Evolutionary conservation across 306 rosid genomes (phyloP).

Genomic region (Prunus armeniaca): DNA sequence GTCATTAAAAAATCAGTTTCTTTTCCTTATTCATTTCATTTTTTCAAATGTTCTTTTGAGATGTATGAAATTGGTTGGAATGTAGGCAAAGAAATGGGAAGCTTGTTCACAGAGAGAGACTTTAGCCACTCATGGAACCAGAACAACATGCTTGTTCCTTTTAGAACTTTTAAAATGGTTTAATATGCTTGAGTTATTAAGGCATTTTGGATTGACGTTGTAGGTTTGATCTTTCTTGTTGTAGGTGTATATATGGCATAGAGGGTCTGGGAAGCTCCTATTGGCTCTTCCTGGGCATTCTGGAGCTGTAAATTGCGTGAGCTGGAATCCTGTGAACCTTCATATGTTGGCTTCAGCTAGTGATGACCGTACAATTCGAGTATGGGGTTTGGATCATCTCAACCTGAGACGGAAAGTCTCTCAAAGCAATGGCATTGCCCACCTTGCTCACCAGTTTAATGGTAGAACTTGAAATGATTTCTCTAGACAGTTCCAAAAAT

Average conservation of each 20-base stretch:
- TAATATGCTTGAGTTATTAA: background rate
- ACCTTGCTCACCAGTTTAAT: constrained; percentile 40
- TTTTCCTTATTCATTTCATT: background rate
- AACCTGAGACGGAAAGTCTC: constrained; percentile 34
- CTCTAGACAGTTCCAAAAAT: background rate
- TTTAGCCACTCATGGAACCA: no score
- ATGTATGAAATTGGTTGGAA: background rate
- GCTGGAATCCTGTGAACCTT: constrained; percentile 62
- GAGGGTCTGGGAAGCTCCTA: constrained; percentile 50
- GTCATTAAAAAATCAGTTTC: background rate
- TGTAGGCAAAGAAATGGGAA: background rate
- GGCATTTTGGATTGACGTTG: background rate
- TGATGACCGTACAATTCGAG: constrained; percentile 68
- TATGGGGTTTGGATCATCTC: constrained; percentile 60
- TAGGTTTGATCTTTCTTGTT: constrained; percentile 5
- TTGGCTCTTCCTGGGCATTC: constrained; percentile 62
- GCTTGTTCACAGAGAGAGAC: background rate
- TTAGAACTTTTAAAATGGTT: background rate
- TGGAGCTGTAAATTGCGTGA: constrained; percentile 66
- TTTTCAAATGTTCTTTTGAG: background rate
- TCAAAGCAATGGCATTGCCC: constrained; percentile 40
- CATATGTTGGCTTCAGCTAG: constrained; percentile 73
- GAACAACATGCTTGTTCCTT: background rate
- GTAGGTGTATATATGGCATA: constrained; percentile 67
- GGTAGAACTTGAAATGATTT: constrained; percentile 41